Evolutionary conservation across 306 rosid genomes (phyloP), one percentile per base, ranked within the genome.

Genomic region (Inga leiocalycina): DNA sequence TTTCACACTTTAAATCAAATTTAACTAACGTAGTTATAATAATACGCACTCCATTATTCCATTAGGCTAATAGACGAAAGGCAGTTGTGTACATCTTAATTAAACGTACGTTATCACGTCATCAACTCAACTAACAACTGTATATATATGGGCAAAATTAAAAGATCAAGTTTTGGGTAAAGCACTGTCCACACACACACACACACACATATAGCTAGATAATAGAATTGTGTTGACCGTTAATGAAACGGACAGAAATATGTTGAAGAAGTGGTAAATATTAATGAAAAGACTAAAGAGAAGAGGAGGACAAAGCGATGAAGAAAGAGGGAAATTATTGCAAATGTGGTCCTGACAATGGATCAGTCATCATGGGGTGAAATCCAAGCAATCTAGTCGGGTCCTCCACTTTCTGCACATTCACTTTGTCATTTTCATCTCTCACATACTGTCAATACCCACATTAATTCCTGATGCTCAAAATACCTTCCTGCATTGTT

Each of bases 331-430:
- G 46, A 8, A 35, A 15, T 67, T 6, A 52, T 16, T 65, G 59
- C 69, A 65, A 37, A 12, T 48, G 83, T 82, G 89, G 91, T 86
- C 83, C 82, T 77, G 45, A 27, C 37, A 79, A 56, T 27, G 54
- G 70, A 80, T 41, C 72, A 70, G 84, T 79, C 75, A 80, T 84
- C 76, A 68, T 89, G 91, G 54, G 93, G 89, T 91, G 93, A 91
- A 89, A 85, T 80, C 91, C 89, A 91, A 82, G 93, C 91, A 91
- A 91, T 89, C 90, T 73, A 81, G 52, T 44, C 75, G 91, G 91
- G 89, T 65, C 93, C 86, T 83, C 67, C 8, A 54, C 77, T 78
- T 78, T 80, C 73, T 85, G 37, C 81, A 85, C 68, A 75, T 76
- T 70, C 78, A 49, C 39, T 56, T 82, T 62, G 82, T 70, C 86